Evolutionary conservation across 2,329 filamentous ascomycete genomes (phyloP), one percentile per base, ranked within the genome.

Genomic region (Botryosphaeria dothidea): DNA sequence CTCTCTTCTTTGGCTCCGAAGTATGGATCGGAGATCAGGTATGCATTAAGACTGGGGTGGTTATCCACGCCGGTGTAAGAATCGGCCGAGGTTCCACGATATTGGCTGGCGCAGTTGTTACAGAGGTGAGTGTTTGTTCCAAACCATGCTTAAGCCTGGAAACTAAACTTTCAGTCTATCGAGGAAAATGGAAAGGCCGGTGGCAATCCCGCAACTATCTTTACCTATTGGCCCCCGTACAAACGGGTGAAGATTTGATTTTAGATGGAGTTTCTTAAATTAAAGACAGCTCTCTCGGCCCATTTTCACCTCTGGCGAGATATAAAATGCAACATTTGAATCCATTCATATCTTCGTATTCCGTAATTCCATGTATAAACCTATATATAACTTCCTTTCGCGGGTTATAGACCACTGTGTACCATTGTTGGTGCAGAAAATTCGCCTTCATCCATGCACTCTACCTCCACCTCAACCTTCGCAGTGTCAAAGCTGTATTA

Each of bases 21-120:
- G 89, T 97, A 64, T 84, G 84, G 36, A 94, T 98, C 67, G 91
- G 92, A 68, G 88, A 88, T 66, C 87, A 90, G 69, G 88, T 87
- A 70, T 87, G 85, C 75, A 86, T 91, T 71, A 88, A 88, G 46
- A 85, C 85, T 8, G 83, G 84, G 63, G 86, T 84, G 63, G 86
- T 83, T 2, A 89, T 91, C 68, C 79, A 84, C 70, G 80, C 84
- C 19, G 84, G 84, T 17, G 77, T 83, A 7, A 82, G 77, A 27
- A 84, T 87, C 60, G 83, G 84, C 8, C 82, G 81, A 61, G 83
- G 84, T 23, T 81, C 83, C 43, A 83, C 83, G 19, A 79, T 87
- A 45, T 80, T 81, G 48, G 82, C 84, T 34, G 84, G 85, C 6
- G 83, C 82, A 11, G 81, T 86, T 27, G 84, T 87, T n/a, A 52